These are phyloP conservation scores for Melanomma pulvis-pyrius DNA, from an alignment of 495 filamentous ascomycete genomes.

Conservation along the genomic window DNA sequence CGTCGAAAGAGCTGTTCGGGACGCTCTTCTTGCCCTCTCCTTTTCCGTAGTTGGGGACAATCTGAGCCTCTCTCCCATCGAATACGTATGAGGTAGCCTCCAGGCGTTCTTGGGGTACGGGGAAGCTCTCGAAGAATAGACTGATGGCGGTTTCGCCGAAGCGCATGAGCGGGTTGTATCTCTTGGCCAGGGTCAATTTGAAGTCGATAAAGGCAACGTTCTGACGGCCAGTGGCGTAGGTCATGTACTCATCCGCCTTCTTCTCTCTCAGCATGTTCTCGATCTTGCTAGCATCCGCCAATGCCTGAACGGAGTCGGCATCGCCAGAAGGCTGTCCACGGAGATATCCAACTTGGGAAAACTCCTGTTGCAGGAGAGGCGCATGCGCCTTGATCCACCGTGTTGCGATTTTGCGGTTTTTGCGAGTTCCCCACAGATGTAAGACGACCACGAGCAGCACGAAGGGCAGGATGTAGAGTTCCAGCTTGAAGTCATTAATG, in stretches of 20 bases:
- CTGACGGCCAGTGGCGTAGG: conserved; percentile 91
- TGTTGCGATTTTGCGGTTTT: conserved; percentile 78
- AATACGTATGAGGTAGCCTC: conserved; percentile 82
- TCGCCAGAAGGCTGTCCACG: conserved; percentile 47
- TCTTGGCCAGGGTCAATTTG: conserved; percentile 78
- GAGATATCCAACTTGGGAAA: conserved; percentile 82
- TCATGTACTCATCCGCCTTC: conserved; percentile 76
- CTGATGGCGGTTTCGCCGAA: conserved; percentile 66
- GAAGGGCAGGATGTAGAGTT: conserved; percentile 77
- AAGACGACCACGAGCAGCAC: conserved; percentile 73
- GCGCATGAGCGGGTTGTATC: conserved; percentile 82
- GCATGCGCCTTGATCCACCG: conserved; percentile 78
- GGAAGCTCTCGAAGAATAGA: conserved; percentile 79
- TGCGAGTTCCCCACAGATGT: conserved; percentile 79
- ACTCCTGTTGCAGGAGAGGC: conserved; percentile 74
- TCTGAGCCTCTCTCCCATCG: conserved; percentile 82
- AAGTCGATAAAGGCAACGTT: conserved; percentile 91
- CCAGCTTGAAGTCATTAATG: conserved; percentile 79
- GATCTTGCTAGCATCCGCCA: conserved; percentile 48
- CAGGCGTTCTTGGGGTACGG: conserved; percentile 66
- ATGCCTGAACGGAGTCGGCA: conserved; percentile 43
- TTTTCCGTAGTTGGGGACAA: conserved; percentile 60
- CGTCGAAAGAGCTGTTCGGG: conserved; percentile 78
- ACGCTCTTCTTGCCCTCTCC: conserved; percentile 59
- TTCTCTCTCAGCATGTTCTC: conserved; percentile 78